Base-by-base conservation (phyloP, 2,329 filamentous ascomycete genomes). In the Fusarium sp. region DNA sequence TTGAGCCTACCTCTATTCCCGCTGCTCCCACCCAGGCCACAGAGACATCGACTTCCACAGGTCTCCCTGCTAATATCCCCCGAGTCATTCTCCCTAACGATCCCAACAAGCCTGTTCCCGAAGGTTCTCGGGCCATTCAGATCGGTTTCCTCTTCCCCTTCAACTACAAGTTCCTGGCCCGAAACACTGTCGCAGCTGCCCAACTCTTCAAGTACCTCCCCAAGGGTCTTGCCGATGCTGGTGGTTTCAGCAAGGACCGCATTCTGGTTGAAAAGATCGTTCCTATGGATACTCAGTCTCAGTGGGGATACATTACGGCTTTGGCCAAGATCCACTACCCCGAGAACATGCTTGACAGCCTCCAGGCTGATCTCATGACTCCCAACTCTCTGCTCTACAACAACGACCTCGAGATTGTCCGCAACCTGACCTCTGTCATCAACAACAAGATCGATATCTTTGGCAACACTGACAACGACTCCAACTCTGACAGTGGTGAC, bases 121-220 rank as follows among this genome's bases (percentile, higher is more conserved):
- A 84, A 6, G 91, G 92, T 71, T 89, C 88, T 1, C 89, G 88
- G 6, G 81, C 92, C 72, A 90, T 97, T 72, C 93, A 97, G 77
- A 86, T 98, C 67, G 96, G 92, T 34, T 98, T 98, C 85, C 83
- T 88, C 54, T 91, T 89, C 76, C 87, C 88, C 2, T 86, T 97
- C 72, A 95, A 97, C 82, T 99, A 96, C 79, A 82, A 87, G 11
- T 97, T 97, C 77, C 92, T 98, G 28, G 90, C 91, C 13, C 84
- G 83, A 23, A 89, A 91, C 67, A 84, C 89, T 16, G 85, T 90
- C 69, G 92, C 94, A 19, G 91, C 93, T 7, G 89, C 89, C 41
- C 95, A 98, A 80, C 93, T 99, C 75, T 97, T 98, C 83, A 82
- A 88, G 55, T 92, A 88, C 70, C 83, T 98, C 6, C 94, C 94